Percentiles rank a stretch among this genome's conserved stretches.
Conservation (phyloP, 495 filamentous ascomycete genomes). For the Ramalina peruviana region DNA sequence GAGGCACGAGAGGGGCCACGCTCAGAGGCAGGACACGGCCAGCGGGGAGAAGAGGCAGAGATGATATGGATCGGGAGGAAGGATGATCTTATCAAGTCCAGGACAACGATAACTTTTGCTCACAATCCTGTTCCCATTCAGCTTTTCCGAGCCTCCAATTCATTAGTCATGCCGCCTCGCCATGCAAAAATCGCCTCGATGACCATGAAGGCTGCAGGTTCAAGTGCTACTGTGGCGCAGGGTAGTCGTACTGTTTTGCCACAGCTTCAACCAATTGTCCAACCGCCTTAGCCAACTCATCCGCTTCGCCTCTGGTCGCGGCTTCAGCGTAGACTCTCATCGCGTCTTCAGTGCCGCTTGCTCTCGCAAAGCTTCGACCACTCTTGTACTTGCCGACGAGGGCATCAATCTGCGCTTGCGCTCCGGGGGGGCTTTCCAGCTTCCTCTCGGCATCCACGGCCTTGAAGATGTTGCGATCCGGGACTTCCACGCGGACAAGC, state of each 20-base stretch:
- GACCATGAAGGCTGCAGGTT: too few species aligned
- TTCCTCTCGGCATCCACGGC: constrained; percentile 84
- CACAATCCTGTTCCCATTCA: too few species aligned
- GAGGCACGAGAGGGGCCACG: constrained; percentile 47
- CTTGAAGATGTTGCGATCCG: constrained; percentile 73
- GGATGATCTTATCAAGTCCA: constrained; percentile 19
- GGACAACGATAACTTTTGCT: too few species aligned
- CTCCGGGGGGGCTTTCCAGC: constrained; percentile 61
- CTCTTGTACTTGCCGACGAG: constrained; percentile 82
- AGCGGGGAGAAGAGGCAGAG: constrained; percentile 44
- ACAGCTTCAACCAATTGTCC: constrained; percentile 25
- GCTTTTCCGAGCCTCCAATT: too few species aligned
- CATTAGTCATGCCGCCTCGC: too few species aligned
- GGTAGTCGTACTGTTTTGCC: background rate
- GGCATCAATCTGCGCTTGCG: constrained; percentile 74
- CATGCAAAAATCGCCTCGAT: too few species aligned
- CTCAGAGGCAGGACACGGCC: constrained; percentile 35
- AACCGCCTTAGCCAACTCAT: constrained; percentile 74
- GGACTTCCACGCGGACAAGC: constrained; percentile 82
- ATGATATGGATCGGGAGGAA: constrained; percentile 80
- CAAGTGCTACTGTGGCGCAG: too few species aligned
- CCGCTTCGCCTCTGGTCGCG: constrained; percentile 66
- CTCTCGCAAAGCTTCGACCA: constrained; percentile 78
- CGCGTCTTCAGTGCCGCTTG: constrained; percentile 90
- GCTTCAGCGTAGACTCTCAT: constrained; percentile 97